Evolutionary conservation across 202 grass and related monocot species (phyloP).

Genomic region (Cymbopogon flexuosus): DNA sequence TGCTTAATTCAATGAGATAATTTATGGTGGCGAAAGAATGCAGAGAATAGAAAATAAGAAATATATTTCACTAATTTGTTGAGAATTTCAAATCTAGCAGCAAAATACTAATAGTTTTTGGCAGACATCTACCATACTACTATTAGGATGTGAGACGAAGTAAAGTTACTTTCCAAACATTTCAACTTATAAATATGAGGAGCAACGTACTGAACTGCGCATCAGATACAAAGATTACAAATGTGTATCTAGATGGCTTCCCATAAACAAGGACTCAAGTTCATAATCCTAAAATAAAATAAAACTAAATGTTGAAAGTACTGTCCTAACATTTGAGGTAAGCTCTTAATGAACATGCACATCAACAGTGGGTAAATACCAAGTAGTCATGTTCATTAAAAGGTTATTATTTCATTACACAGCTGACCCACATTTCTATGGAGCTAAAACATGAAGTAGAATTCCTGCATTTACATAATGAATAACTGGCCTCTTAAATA

Average conservation of each 20-base stretch:
- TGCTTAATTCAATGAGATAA: neutral
- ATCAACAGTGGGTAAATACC: neutral
- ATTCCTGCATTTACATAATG: constrained; percentile 21
- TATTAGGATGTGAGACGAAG: neutral
- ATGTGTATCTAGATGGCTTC: neutral
- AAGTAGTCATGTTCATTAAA: too few species aligned
- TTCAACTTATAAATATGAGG: neutral
- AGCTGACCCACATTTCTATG: constrained; percentile 1
- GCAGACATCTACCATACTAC: neutral
- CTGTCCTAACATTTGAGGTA: neutral
- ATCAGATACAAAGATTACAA: constrained; percentile 8
- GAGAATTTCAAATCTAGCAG: neutral
- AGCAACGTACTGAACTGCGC: neutral
- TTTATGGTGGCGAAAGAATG: neutral
- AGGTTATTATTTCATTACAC: neutral
- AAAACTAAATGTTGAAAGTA: constrained; percentile 16
- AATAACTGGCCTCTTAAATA: neutral
- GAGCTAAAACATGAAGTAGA: neutral
- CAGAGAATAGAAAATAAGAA: neutral
- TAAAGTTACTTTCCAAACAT: neutral
- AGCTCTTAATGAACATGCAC: neutral
- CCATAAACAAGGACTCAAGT: neutral
- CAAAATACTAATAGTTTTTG: neutral
- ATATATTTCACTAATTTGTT: neutral
- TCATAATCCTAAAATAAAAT: neutral